Evolutionary conservation across 352 stramenopile genomes (phyloP), one percentile per base, ranked within the genome.

Genomic region (Globisporangium uncinulatum): DNA sequence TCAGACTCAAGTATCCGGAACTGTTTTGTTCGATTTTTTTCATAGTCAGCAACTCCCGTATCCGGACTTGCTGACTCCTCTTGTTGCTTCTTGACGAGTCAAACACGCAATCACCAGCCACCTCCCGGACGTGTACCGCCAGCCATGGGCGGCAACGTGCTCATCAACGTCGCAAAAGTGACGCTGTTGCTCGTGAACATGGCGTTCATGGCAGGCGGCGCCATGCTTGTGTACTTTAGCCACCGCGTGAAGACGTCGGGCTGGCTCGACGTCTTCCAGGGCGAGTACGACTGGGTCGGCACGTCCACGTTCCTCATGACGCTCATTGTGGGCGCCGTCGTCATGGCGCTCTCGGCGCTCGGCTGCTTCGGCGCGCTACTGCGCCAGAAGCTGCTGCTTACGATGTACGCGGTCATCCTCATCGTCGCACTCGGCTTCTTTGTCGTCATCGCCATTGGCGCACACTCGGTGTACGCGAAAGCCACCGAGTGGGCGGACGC

Each of bases 121-220:
- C 7, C 3, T 8, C n/a, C 2, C 8, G 17, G 17, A 13, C 41
- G 8, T 5, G 15, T 8, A 15, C 7, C 42, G 42, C 41, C 42
- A 29, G 66, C 61, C 31, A 72, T 63, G 51, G 66, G 48, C 39
- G 70, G 66, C 46, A 76, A 71, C 62, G 32, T 77, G 48, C 61
- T 81, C 56, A 71, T 88, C 20, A 90, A 89, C 57, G 55, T 93
- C 21, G 77, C 80, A 54, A 93, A 94, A 61, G 74, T 91, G 57
- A 42, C 89, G 56, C 68, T 94, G 8, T 61, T 94, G 63, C 71
- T 94, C 34, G 66, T 94, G 32, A 94, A 94, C 69, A 88, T 94
- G 77, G 72, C 66, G 48, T 93, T 92, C 66, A 77, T 94, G 68
- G 77, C 92, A 42, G 66, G 57, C 54, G 85, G 85, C 45, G 78